phyloP scores from a whole-genome alignment of 495 filamentous ascomycete genomes.

The Aspergillus taichungensis region DNA sequence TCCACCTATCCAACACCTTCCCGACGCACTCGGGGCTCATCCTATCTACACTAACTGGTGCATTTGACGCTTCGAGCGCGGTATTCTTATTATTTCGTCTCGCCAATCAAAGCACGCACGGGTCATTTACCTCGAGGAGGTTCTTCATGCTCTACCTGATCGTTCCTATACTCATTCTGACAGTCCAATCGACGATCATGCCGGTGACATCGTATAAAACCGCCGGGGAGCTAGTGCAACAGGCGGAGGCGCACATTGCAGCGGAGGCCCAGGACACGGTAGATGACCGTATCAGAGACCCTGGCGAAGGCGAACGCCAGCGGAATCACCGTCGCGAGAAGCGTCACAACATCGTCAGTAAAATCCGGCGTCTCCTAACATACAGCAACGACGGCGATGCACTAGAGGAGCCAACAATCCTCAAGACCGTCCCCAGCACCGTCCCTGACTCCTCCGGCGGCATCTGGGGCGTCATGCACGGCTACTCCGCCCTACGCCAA shows the following conservation, averaged over 20 bases:
- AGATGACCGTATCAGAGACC: slow-evolving; percentile 40
- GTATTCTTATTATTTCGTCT: slow-evolving; percentile 80
- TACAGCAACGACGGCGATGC: slow-evolving; percentile 42
- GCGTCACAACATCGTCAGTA: slow-evolving; percentile 58
- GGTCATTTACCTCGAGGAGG: slow-evolving; percentile 50
- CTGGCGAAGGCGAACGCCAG: slow-evolving; percentile 47
- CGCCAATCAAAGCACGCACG: slow-evolving; percentile 54
- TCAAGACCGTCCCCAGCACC: slow-evolving; percentile 4
- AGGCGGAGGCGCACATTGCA: slow-evolving; percentile 49
- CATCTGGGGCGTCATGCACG: slow-evolving; percentile 87
- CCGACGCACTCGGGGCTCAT: slow-evolving; percentile 79
- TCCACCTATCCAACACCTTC: slow-evolving; percentile 90
- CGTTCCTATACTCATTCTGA: slow-evolving; percentile 61
- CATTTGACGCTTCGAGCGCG: slow-evolving; percentile 85
- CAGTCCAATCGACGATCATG: slow-evolving; percentile 67
- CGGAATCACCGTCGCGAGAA: slow-evolving; percentile 54
- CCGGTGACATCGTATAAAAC: slow-evolving; percentile 80
- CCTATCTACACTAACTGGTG: slow-evolving; percentile 75
- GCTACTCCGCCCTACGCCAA: slow-evolving; percentile 59
- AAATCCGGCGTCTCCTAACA: slow-evolving; percentile 64
- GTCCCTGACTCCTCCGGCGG: slow-evolving; percentile 40
- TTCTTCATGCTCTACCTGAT: slow-evolving; percentile 75
- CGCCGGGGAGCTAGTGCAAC: slow-evolving; percentile 67
- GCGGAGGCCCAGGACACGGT: slow-evolving; percentile 49
- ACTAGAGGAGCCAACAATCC: neutral